Evolutionary conservation across 2,329 filamentous ascomycete genomes (phyloP).

Genomic region (Diaporthe sp.): DNA sequence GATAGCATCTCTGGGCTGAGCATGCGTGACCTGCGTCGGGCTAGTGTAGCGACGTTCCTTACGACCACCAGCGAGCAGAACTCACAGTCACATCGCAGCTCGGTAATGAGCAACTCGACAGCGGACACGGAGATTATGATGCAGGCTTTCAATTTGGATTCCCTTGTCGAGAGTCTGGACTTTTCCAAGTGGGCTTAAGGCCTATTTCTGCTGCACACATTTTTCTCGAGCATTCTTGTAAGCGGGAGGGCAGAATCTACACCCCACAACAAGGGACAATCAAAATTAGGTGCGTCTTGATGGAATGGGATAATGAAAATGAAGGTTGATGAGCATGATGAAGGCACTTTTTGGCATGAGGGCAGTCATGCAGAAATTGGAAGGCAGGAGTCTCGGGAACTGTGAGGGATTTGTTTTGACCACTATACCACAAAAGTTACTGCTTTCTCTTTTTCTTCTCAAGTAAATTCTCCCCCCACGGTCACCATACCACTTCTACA

Average conservation of each 20-base stretch:
- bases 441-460: conserved; percentile 42
- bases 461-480: conserved; percentile 1
- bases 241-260: not conserved
- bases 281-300: not conserved
- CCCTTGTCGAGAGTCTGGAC: conserved; percentile 62
- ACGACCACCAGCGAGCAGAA: conserved; percentile 68
- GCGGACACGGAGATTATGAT: conserved; percentile 67
- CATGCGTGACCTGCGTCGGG: conserved; percentile 61
- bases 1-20: conserved; percentile 69
- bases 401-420: conserved; percentile 41
- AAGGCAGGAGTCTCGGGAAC: conserved; percentile 42
- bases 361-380: conserved; percentile 14
- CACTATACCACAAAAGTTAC: conserved; percentile 57
- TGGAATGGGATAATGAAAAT: conserved; percentile 6
- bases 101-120: conserved; percentile 67
- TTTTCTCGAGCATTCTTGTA: not conserved
- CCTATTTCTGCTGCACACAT: not conserved
- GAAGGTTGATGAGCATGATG: conserved; percentile 22
- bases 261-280: not conserved
- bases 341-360: not conserved
- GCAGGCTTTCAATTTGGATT: conserved; percentile 51
- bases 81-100: conserved; percentile 68
- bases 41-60: conserved; percentile 77
- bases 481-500: conserved; percentile 5
- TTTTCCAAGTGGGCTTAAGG: conserved; percentile 65